phyloP scores from a whole-genome alignment of 805 yeast species.

The Teunomyces aglyptinius region DNA sequence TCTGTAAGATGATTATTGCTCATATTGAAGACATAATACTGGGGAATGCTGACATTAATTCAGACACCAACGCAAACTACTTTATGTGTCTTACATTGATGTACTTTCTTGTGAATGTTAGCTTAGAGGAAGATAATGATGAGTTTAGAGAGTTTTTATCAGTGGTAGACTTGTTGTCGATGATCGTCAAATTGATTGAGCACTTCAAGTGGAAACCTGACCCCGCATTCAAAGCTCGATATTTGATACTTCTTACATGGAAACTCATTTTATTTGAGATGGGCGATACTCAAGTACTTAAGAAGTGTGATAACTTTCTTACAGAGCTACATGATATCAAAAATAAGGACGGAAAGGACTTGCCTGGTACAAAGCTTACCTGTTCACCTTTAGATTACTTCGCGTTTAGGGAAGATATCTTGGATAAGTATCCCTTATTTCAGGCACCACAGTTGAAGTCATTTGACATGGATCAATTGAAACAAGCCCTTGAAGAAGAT shows the following conservation, averaged over 20 bases:
- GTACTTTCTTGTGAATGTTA: constrained; percentile 31
- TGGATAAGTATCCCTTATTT: constrained; percentile 72
- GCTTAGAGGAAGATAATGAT: constrained; percentile 12
- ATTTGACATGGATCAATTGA: constrained; percentile 17
- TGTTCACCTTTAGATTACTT: constrained; percentile 86
- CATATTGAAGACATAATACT: neutral
- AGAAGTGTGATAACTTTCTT: constrained; percentile 47
- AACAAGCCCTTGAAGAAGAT: constrained; percentile 30
- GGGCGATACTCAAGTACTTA: constrained; percentile 51
- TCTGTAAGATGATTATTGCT: neutral
- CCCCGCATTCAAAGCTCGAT: constrained; percentile 48
- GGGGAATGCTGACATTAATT: neutral
- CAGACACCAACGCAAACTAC: constrained; percentile 9
- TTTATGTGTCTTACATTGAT: constrained; percentile 33
- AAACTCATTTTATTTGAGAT: constrained; percentile 57
- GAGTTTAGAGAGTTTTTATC: constrained; percentile 20
- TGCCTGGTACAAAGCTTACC: constrained; percentile 29
- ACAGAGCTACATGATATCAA: constrained; percentile 38
- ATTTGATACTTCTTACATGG: constrained; percentile 52
- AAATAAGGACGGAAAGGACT: constrained; percentile 19
- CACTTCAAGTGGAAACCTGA: constrained; percentile 61
- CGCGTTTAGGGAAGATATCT: constrained; percentile 71
- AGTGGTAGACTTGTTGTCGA: constrained; percentile 39
- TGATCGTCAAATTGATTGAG: constrained; percentile 52
- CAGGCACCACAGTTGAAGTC: constrained; percentile 40